Evolutionary conservation across 768 basidiomycete genomes (phyloP), one percentile per base, ranked within the genome.

Genomic region (Lactarius evosmus): DNA sequence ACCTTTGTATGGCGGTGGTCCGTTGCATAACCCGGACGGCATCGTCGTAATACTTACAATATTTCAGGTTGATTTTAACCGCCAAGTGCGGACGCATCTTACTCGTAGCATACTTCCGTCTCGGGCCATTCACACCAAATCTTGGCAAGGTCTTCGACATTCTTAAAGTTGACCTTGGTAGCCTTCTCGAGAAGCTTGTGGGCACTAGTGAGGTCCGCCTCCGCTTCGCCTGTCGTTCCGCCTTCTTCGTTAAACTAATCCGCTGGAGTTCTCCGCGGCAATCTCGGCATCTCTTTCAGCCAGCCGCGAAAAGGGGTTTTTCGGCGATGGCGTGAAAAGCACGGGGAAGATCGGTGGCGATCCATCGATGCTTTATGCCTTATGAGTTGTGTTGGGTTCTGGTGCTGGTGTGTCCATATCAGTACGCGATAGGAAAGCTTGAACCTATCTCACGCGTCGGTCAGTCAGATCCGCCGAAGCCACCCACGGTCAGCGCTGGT

Each of bases 61-160:
- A 29, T 30, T 38, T 74, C 7, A 74, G n/a, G n/a, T n/a, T n/a
- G n/a, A n/a, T 69, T 32, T 59, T 16, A 52, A 40, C 61, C n/a
- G 11, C 1, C 62, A n/a, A 41, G 25, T 25, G 19, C 27, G 33
- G 54, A 27, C 36, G 17, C 30, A 6, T 81, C 92, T 70, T 77
- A 95, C 95, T 96, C 95, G 56, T 95, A 88, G 49, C 96, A 85
- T 56, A 98, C 81, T 74, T 99, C 97, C 89, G 98, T 87, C 76
- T 99, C 97, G 7, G 97, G 86, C 96, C 97, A 98, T 76, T 98
- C 97, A 71, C 95, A 98, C 97, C 97, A 99, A 16, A 98, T 84
- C 74, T 98, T 96, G 0, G 97, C 97, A 27, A 99, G 81, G 70
- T 99, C 97, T 72, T 99, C 96, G 11, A 99, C 95, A n/a, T 85